Evolutionary conservation across 768 basidiomycete species (phyloP), one percentile per base, ranked within the genome.

Genomic region (Tylopilus vinaceipallidus): DNA sequence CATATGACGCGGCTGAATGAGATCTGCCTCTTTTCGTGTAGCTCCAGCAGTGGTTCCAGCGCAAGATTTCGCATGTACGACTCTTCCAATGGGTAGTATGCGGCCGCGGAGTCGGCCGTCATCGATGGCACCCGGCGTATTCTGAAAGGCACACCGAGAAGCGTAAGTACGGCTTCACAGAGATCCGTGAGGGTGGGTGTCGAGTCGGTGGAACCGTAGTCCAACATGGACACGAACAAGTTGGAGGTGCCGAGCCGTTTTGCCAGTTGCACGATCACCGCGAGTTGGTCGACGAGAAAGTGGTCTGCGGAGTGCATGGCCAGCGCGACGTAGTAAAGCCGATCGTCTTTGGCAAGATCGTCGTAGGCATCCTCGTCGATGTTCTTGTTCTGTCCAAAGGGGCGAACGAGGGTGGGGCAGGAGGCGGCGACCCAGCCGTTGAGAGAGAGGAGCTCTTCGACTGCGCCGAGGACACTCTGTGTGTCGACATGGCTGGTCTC

Each of bases 401-500:
- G 97, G n/a, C 97, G 84, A 3, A 80, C 81, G 30, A 99, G 79
- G 1, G 91, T 95, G 8, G 95, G 92, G 66, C 95, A 99, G 24
- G 91, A 82, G 3, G 92, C 92, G 22, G 94, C 93, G 13, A 95
- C 97, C 97, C 97, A 99, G 16, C 97, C 97, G 60, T 98, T 98
- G 48, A 98, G 80, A 14, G 90, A 88, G n/a, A 98, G 77, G 0
- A 99, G 77, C 56, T 91, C 91, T 68, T 99, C 97, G 41, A 99
- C 91, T 4, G 95, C 84, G 41, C 78, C 83, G 47, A 92, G 76
- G 20, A 98, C 89, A 47, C 85, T 87, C 66, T 99, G 95, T 8
- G 88, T 83, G 65, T 98, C 97, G 70, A 86, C 83, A 52, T 93
- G 86, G 0, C 87, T 78, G 0, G 95, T 97, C 49, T 95, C 93